Evolutionary conservation across 2,329 filamentous ascomycete species (phyloP), one percentile per base, ranked within the genome.

Genomic region (Immersiporthe knoxdaviesiana): DNA sequence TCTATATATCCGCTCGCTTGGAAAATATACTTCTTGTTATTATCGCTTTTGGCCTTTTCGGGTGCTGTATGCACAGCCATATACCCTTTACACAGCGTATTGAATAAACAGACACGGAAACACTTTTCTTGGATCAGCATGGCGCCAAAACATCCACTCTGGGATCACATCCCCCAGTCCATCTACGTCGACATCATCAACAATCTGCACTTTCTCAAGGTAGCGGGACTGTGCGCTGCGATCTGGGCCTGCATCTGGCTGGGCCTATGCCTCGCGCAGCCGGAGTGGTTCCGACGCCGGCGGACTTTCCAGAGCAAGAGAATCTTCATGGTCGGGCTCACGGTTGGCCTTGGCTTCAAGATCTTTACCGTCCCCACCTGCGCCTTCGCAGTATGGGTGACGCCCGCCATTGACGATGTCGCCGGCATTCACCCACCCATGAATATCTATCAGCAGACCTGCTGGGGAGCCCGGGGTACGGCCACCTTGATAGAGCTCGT

Each of bases 401-500:
- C 72, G 2, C 41, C 73, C 0, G 67, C 74, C n/a, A 66, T 72
- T 63, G 72, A 72, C 37, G 74, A 75, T 62, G 66, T 75, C 44
- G 58, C 66, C 18, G 73, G 74, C 32, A 66, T 74, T 35, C 67
- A 64, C 21, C 56, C 69, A 10, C 69, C 74, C 6, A 69, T 74
- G 32, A 74, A 67, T 59, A 52, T 59, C 8, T 70, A 65, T 2
- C 73, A 75, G 58, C 74, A 75, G 41, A 71, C 69, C 61, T 75
- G 74, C 66, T 75, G 71, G 74, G 74, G 72, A 1, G 72, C 71
- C 24, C 74, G 74, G 14, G 72, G 71, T 5, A 66, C 71, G 52
- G 71, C 73, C 30, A 72, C 71, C 65, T 64, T 74, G 44, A 69
- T 72, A 32, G 74, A 75, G 66, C 39, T 75, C 14, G 70, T 70